Evolutionary conservation across 257 asterid genomes (phyloP).

Genomic region (Ilex aquifolium): DNA sequence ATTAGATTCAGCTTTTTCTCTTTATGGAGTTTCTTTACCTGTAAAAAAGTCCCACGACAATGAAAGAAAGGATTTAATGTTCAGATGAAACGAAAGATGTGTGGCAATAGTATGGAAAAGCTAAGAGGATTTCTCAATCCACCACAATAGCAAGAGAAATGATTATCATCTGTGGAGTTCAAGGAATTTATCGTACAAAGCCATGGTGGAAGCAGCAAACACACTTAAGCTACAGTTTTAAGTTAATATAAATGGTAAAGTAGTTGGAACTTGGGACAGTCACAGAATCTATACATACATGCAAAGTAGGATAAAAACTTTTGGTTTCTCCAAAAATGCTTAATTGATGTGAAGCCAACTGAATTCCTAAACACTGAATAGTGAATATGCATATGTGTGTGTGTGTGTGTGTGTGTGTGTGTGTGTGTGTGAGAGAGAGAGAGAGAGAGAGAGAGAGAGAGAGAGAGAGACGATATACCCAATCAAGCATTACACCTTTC

Average conservation of each 20-base stretch:
- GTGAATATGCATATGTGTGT: background rate
- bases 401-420: background rate
- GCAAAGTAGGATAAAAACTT: no score
- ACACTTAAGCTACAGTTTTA: no score
- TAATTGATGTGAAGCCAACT: background rate
- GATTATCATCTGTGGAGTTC: no score
- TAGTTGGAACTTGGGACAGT: no score
- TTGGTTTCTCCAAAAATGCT: background rate
- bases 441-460: background rate
- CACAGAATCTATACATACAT: no score
- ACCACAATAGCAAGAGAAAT: no score
- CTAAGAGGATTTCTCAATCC: no score
- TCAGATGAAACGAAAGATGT: no score
- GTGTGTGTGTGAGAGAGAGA: background rate
- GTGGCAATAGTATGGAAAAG: no score
- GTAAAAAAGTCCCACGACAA: slow-evolving; percentile 3
- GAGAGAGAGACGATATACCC: slow-evolving; percentile 35
- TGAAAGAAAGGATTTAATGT: background rate
- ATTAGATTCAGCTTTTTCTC: slow-evolving; percentile 63
- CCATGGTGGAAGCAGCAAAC: no score
- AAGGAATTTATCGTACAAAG: no score
- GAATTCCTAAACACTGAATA: background rate
- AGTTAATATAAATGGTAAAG: no score
- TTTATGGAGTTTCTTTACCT: slow-evolving; percentile 82
- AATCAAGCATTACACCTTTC: slow-evolving; percentile 78